phyloP scores from a whole-genome alignment of 345 rosid species.

The Bruguiera sexangula region DNA sequence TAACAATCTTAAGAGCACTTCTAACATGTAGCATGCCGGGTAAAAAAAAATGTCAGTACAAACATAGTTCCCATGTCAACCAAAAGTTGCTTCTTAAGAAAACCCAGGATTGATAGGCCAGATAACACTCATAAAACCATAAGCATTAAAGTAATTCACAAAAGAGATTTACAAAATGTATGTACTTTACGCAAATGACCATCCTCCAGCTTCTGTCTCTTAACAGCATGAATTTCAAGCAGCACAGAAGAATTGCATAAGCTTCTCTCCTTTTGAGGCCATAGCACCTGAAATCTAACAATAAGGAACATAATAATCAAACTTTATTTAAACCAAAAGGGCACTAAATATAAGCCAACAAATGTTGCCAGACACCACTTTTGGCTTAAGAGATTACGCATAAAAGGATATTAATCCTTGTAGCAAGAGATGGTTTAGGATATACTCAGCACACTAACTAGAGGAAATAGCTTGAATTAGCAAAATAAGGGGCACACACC shows the following conservation, averaged over 20 bases:
- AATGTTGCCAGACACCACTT: neutral
- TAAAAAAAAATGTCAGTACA: neutral
- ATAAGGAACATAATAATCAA: conserved; percentile 2
- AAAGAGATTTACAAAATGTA: neutral
- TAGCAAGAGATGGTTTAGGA: neutral
- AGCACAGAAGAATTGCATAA: conserved; percentile 39
- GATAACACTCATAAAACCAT: too few relatives aligned
- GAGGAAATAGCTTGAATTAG: neutral
- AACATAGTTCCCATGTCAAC: neutral
- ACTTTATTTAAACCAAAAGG: conserved; percentile 3
- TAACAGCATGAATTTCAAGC: conserved; percentile 77
- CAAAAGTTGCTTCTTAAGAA: neutral
- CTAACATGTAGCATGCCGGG: neutral
- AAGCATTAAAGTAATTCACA: too few relatives aligned
- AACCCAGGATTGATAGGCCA: neutral
- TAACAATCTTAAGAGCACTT: neutral
- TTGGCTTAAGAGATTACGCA: neutral
- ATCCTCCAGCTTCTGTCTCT: conserved; percentile 93
- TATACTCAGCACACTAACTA: neutral
- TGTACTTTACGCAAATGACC: conserved; percentile 71
- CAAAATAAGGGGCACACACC: too few relatives aligned
- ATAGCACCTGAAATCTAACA: conserved; percentile 46
- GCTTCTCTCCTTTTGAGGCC: conserved; percentile 40
- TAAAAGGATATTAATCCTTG: too few relatives aligned
- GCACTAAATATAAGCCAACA: neutral